Conservation (phyloP, 441 rosid species). For the Gossypium davidsonii region DNA sequence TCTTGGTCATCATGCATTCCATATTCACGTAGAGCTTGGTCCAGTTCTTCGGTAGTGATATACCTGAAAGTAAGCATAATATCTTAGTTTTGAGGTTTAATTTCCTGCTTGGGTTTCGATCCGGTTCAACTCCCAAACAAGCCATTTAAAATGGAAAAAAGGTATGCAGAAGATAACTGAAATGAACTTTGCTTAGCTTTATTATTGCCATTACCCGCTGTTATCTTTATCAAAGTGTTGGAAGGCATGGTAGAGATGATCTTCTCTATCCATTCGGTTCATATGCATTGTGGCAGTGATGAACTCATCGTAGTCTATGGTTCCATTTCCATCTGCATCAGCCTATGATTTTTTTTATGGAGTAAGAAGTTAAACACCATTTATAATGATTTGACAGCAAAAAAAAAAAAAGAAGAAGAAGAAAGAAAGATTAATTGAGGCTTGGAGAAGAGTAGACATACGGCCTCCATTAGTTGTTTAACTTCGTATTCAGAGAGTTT, state of each 20-base stretch:
- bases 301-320: conserved; percentile 85
- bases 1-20: conserved; percentile 69
- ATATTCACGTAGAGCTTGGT: conserved; percentile 65
- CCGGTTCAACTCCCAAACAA: no score
- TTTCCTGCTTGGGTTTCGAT: no score
- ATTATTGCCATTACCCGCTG: conserved; percentile 56
- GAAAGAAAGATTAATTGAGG: neutral
- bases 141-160: no score
- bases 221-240: conserved; percentile 91
- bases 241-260: conserved; percentile 78
- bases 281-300: conserved; percentile 91
- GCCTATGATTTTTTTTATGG: conserved; percentile 28
- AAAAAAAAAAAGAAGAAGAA: neutral
- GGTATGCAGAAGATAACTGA: neutral
- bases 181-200: neutral
- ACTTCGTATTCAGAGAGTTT: conserved; percentile 74
- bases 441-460: conserved; percentile 24
- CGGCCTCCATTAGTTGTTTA: conserved; percentile 84
- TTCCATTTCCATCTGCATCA: conserved; percentile 91
- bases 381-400: neutral
- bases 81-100: no score
- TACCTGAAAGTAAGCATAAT: conserved; percentile 30
- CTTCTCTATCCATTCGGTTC: conserved; percentile 82
- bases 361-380: neutral
- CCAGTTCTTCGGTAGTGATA: conserved; percentile 82